A percentile compares a stretch with the other conserved stretches of the same genome.
These are phyloP conservation scores for Boletus speciosus DNA, from an alignment of 768 basidiomycete genomes.

Conservation along the genomic window DNA sequence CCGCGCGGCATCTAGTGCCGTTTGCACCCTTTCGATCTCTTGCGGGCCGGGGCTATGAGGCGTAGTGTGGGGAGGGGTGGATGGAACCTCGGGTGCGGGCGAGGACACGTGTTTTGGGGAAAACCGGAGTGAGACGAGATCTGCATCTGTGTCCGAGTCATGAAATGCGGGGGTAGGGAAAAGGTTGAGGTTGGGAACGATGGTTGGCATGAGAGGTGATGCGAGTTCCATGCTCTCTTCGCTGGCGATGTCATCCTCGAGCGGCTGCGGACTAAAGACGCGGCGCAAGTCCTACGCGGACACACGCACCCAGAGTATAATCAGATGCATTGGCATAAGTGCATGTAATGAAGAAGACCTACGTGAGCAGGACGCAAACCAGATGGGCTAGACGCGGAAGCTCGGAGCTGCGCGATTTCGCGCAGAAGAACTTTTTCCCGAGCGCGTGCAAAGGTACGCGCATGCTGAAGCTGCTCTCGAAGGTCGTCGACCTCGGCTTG, in stretches of 20 bases:
- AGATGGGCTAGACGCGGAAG: not conserved
- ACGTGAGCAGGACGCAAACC: slow-evolving; percentile 3
- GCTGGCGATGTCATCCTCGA: slow-evolving; percentile 34
- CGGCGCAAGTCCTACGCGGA: slow-evolving; percentile 4
- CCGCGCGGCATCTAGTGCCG: slow-evolving; percentile 19
- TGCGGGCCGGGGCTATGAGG: slow-evolving; percentile 7
- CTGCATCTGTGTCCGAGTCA: slow-evolving; percentile 2
- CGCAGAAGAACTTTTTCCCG: slow-evolving; percentile 35
- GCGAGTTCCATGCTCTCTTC: slow-evolving; percentile 52
- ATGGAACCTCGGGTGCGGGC: not conserved
- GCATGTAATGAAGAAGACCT: not conserved
- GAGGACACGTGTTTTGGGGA: slow-evolving; percentile 21
- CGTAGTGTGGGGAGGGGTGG: not conserved
- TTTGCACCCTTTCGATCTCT: slow-evolving; percentile 23
- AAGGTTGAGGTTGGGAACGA: slow-evolving; percentile 5
- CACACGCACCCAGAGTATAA: not conserved
- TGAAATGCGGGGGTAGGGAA: not conserved
- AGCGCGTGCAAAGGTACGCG: slow-evolving; percentile 17
- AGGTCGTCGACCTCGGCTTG: slow-evolving; percentile 28
- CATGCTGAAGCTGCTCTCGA: slow-evolving; percentile 29
- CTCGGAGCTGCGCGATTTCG: slow-evolving; percentile 26
- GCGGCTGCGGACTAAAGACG: slow-evolving; percentile 15
- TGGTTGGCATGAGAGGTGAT: slow-evolving; percentile 43
- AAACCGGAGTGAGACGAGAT: slow-evolving; percentile 18
- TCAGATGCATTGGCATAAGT: not conserved